phyloP scores from a whole-genome alignment of 2,329 filamentous ascomycete genomes.

The Amauroascus verrucosus region DNA sequence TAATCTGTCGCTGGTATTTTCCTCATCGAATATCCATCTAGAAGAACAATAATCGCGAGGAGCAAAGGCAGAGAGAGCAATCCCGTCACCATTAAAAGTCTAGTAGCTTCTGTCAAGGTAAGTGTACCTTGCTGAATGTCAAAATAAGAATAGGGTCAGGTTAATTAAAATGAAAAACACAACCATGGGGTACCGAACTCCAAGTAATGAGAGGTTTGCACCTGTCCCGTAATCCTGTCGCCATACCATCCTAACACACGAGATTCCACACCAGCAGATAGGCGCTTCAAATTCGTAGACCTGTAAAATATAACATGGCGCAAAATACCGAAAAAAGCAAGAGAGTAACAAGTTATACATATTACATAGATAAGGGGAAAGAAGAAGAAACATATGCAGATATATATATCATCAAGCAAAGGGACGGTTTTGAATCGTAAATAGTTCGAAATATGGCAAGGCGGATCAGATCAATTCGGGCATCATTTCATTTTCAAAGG shows the following conservation, averaged over 20 bases:
- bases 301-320: neutral
- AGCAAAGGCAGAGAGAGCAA: neutral
- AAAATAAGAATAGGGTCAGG: neutral
- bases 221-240: neutral
- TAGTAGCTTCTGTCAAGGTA: neutral
- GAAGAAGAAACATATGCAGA: conserved; percentile 6
- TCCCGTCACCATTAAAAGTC: neutral
- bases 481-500: conserved; percentile 21
- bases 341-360: conserved; percentile 4
- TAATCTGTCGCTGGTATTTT: neutral
- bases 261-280: neutral
- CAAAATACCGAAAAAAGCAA: neutral
- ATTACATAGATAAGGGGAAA: conserved; percentile 5
- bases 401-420: neutral
- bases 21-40: neutral
- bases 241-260: neutral
- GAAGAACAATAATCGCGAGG: neutral
- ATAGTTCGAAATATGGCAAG: neutral
- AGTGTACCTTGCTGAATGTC: neutral
- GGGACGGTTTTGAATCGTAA: neutral
- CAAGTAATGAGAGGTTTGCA: neutral
- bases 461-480: conserved; percentile 14
- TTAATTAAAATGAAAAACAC: neutral
- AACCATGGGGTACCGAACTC: conserved; percentile 3
- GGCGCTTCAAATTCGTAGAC: neutral